Base-by-base conservation (phyloP, 768 basidiomycete species). In the Mycena galopus region DNA sequence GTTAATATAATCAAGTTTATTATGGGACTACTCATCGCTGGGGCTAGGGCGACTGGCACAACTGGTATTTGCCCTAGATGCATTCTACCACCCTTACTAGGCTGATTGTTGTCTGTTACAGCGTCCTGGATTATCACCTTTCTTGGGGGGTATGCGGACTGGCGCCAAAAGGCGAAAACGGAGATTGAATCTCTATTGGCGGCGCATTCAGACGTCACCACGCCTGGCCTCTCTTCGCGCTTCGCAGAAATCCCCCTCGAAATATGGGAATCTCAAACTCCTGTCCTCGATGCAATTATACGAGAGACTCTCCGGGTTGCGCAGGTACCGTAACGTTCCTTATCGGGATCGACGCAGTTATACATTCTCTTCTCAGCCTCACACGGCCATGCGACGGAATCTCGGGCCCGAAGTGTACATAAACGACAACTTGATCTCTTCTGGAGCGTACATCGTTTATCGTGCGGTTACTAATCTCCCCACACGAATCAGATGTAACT, bases 351-450 rank as follows among this genome's bases (percentile, higher is more conserved):
- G n/a, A n/a, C n/a, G n/a, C n/a, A n/a, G n/a, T n/a, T n/a, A n/a
- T n/a, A n/a, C n/a, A n/a, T n/a, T n/a, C n/a, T n/a, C n/a, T n/a
- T n/a, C n/a, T n/a, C 92, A 94, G 84, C 92, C 93, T 51, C 93
- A 94, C 81, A 89, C 89, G 1, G 93, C 93, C 68, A 93, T 94
- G 92, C 88, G 94, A 78, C 88, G 91, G 71, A 94, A 94, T 79
- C 82, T 93, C 69, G 93, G 93, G 21, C 92, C 91, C 75, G 91
- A 92, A 68, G 81, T 90, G 39, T 86, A 90, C 76, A 91, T 95
- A 75, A 88, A 91, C 81, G 89, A 89, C 72, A 92, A 91, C 81
- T 82, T 86, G 44, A 88, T 95, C 33, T 92, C 92, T 35, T 90
- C 91, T 25, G 93, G 93, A 67, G 88, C 92, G 65, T 94, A 92